phyloP scores from a whole-genome alignment of 2,329 filamentous ascomycete species.

The Xylaria sp. region DNA sequence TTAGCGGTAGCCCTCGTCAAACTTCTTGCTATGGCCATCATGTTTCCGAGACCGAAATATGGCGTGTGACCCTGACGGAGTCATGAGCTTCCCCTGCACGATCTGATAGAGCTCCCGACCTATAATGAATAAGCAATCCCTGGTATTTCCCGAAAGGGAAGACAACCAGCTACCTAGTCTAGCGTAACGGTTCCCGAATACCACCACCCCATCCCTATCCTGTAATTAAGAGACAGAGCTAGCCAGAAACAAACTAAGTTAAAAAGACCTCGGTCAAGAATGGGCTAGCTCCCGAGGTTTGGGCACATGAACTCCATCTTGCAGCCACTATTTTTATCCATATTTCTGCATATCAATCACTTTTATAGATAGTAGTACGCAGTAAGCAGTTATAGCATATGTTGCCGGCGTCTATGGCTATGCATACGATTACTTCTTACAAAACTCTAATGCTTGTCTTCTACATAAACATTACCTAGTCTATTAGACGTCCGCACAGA shows the following conservation, averaged over 20 bases:
- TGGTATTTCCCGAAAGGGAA: constrained; percentile 20
- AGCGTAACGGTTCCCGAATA: not conserved
- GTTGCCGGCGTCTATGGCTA: not conserved
- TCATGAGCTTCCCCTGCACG: constrained; percentile 7
- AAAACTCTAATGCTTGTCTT: not conserved
- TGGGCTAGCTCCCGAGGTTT: not conserved
- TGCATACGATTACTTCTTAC: not conserved
- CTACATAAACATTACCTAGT: not conserved
- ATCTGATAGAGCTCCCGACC: constrained; percentile 1
- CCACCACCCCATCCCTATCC: not conserved
- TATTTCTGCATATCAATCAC: not conserved
- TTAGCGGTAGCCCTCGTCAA: not conserved
- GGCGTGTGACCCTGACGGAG: constrained; percentile 14
- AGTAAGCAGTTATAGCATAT: not conserved
- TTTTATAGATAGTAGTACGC: not conserved
- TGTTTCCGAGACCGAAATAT: constrained; percentile 24
- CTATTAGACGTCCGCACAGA: not conserved
- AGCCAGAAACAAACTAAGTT: not conserved
- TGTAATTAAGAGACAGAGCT: not conserved
- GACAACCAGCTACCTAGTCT: not conserved
- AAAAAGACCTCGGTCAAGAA: not conserved
- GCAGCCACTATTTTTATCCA: not conserved
- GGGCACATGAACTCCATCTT: not conserved
- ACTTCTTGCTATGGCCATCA: not conserved
- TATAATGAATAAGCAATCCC: constrained; percentile 20